A percentile compares a stretch with the other conserved stretches of the same genome.
Evolutionary conservation across 331 rosid species (phyloP).

Genomic region (Malus hybrid): DNA sequence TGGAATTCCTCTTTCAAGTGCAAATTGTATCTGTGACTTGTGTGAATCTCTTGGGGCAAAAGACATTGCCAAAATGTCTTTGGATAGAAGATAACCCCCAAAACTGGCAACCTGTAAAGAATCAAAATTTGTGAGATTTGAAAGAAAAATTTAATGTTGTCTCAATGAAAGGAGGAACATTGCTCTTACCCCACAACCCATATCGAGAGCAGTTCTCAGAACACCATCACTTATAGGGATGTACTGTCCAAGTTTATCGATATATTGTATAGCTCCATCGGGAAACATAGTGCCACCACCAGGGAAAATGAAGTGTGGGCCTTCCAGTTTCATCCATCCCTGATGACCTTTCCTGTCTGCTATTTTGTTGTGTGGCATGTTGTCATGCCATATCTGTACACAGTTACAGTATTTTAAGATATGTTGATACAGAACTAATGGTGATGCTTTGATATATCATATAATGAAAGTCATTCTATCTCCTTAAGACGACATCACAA

Average conservation of each 20-base stretch:
- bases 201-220: conserved; percentile 91
- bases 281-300: conserved; percentile 99
- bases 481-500: neutral
- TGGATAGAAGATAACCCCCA: conserved; percentile 76
- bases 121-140: conserved; percentile 1
- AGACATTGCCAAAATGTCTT: conserved; percentile 71
- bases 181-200: conserved; percentile 95
- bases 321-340: conserved; percentile 97
- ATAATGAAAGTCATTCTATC: neutral
- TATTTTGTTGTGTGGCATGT: conserved; percentile 95
- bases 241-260: conserved; percentile 87
- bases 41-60: conserved; percentile 99
- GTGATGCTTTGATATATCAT: neutral
- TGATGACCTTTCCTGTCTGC: conserved; percentile 99
- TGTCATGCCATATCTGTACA: conserved; percentile 83
- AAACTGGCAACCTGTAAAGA: conserved; percentile 88
- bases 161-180: conserved; percentile 14
- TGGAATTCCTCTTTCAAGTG: conserved; percentile 95
- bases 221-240: conserved; percentile 61
- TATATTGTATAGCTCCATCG: conserved; percentile 91
- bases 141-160: conserved; percentile 2
- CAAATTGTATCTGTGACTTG: conserved; percentile 94
- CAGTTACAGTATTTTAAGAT: conserved; percentile 5
- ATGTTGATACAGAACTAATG: neutral
- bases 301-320: conserved; percentile 83